Base-by-base conservation (phyloP, 179 eudicot species). In the Beta lomatogona region DNA sequence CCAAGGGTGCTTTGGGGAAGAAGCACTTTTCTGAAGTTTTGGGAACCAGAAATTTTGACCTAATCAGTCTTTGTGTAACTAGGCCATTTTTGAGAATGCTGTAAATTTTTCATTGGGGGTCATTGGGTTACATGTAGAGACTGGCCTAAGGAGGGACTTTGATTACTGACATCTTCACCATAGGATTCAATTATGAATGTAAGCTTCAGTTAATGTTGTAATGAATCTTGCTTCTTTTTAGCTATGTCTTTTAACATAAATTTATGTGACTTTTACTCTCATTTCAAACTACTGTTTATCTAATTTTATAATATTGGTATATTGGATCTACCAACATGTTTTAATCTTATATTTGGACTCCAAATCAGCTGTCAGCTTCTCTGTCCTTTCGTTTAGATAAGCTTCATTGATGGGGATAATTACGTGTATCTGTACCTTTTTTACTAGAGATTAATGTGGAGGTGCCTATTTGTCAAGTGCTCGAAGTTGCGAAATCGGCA, bases 81-180 rank as follows among this genome's bases (percentile, higher is more conserved):
- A 68, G 85, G 76, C 85, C 84, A 70, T 74, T 85, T 85, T 85
- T 85, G 87, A 78, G 83, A 85, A 81, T 78, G 80, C 73, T 82
- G 87, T 85, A 85, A 81, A 85, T 85, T 81, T 85, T 52, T 73
- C 84, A 73, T 82, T 68, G 63, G 72, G 82, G 87, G 82, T 36
- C 82, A 67, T 81, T 46, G 77, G 84, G 84, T 81, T 85, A 60
- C 82, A 64, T 78, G 82, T 82, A 74, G 87, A 81, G 79, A 74
- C 80, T 82, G 80, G 66, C 63, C 50, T 22, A 12, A 73, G 72
- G 41, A 36, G 41, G 41, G 84, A 69, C 76, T 69, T 64, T 68
- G 67, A 48, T 68, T 77, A 54, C 79, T 81, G 82, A 78, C 87
- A 68, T 78, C 63, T 84, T 63, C 48, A 70, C 59, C 70, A 9